Conservation (phyloP, 1,139 yeast species). For the Pneumocystis canis region DNA sequence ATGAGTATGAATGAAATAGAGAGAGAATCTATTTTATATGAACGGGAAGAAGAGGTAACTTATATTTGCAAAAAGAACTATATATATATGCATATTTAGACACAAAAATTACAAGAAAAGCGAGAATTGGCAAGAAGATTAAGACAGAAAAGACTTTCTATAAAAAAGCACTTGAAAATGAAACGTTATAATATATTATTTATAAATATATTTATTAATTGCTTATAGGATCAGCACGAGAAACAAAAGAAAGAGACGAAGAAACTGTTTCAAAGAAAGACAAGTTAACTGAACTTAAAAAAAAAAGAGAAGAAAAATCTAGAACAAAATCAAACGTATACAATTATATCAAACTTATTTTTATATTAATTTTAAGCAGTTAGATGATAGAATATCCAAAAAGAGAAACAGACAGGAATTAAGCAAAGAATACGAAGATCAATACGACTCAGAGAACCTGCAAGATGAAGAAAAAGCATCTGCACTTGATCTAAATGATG, state of each 20-base stretch:
- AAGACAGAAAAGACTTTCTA: constrained; percentile 31
- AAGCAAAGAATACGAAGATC: constrained; percentile 13
- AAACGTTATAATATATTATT: constrained; percentile 19
- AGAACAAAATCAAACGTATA: constrained; percentile 18
- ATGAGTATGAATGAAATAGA: constrained; percentile 77
- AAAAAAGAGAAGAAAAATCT: constrained; percentile 54
- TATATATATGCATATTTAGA: neutral
- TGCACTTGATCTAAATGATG: constrained; percentile 37
- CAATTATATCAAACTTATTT: constrained; percentile 13
- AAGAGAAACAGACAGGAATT: constrained; percentile 21
- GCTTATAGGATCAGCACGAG: constrained; percentile 6
- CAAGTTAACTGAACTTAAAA: constrained; percentile 68
- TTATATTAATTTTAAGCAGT: constrained; percentile 27
- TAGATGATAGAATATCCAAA: constrained; percentile 22
- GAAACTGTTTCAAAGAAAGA: constrained; percentile 32
- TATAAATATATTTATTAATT: neutral
- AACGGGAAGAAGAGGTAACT: constrained; percentile 82
- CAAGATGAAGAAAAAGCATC: constrained; percentile 23
- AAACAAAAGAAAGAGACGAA: constrained; percentile 20
- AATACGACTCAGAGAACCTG: constrained; percentile 15
- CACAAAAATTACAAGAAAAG: constrained; percentile 59
- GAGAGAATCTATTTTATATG: constrained; percentile 79
- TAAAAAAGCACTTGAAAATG: constrained; percentile 17
- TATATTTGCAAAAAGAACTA: neutral
- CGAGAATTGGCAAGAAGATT: constrained; percentile 71